Evolutionary conservation across 257 asterid species (phyloP).

Genomic region (Solanum pinnatisectum): DNA sequence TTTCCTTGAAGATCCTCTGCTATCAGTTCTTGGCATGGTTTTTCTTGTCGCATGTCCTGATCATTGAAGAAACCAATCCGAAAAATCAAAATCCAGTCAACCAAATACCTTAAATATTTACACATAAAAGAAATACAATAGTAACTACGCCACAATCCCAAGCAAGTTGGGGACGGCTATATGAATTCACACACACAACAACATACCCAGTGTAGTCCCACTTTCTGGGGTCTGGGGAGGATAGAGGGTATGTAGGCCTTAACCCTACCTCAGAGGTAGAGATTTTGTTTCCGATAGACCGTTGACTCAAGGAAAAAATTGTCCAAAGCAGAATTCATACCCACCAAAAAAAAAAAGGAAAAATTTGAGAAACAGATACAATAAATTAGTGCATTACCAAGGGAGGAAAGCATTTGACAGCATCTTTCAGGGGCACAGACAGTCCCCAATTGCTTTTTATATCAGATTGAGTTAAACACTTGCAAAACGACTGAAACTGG

Average conservation of each 20-base stretch:
- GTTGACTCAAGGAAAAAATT: accelerated
- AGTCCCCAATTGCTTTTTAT: slow-evolving; percentile 69
- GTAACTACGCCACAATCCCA: neutral
- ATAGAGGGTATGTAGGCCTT: neutral
- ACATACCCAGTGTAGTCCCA: neutral
- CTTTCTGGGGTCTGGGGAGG: neutral
- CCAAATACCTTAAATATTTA: neutral
- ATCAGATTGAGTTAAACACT: slow-evolving; percentile 71
- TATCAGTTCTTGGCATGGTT: slow-evolving; percentile 48
- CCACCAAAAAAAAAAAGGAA: neutral
- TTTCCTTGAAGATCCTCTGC: slow-evolving; percentile 58
- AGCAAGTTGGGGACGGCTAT: neutral
- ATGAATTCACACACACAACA: neutral
- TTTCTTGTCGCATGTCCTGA: slow-evolving; percentile 54
- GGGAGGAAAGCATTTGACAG: slow-evolving; percentile 73
- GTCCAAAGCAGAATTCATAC: neutral
- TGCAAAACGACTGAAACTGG: slow-evolving; percentile 52
- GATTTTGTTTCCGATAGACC: neutral
- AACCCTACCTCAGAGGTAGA: neutral
- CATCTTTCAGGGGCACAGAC: slow-evolving; percentile 54
- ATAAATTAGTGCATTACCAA: slow-evolving; percentile 34
- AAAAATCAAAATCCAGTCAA: neutral
- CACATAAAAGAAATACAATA: neutral
- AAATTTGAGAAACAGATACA: neutral
- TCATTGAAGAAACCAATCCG: neutral